Conservation (phyloP, 805 yeast genomes). For the Ogataea parapolymorpha region DNA sequence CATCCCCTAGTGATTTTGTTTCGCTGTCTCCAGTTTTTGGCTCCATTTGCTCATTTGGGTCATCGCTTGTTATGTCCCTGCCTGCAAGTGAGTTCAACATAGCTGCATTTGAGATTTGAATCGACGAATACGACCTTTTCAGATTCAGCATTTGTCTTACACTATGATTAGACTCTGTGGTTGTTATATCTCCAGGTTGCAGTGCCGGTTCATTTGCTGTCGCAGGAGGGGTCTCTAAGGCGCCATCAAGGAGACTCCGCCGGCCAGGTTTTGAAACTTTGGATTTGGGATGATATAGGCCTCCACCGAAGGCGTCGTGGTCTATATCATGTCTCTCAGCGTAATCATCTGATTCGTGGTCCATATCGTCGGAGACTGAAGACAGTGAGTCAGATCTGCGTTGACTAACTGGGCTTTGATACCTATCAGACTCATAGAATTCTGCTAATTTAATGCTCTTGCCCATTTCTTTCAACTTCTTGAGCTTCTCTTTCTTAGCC, state of each 20-base stretch:
- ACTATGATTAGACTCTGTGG: neutral
- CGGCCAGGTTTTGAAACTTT: too few species aligned
- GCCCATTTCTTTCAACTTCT: constrained; percentile 12
- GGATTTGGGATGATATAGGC: too few species aligned
- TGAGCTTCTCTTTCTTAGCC: constrained; percentile 9
- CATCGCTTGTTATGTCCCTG: too few species aligned
- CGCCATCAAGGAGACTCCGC: neutral
- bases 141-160: neutral
- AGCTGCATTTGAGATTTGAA: too few species aligned
- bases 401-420: neutral
- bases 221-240: constrained; percentile 12
- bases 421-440: neutral
- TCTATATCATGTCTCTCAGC: neutral
- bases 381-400: neutral
- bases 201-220: constrained; percentile 5
- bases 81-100: too few species aligned
- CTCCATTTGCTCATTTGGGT: too few species aligned
- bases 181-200: neutral
- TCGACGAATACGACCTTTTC: too few species aligned
- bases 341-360: constrained; percentile 1
- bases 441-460: constrained; percentile 9
- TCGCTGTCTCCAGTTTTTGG: too few species aligned
- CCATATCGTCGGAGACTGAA: neutral
- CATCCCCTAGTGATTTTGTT: too few species aligned
- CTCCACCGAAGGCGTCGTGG: neutral